Evolutionary conservation across 2,329 filamentous ascomycete genomes (phyloP).

Genomic region (Trichothecium roseum): DNA sequence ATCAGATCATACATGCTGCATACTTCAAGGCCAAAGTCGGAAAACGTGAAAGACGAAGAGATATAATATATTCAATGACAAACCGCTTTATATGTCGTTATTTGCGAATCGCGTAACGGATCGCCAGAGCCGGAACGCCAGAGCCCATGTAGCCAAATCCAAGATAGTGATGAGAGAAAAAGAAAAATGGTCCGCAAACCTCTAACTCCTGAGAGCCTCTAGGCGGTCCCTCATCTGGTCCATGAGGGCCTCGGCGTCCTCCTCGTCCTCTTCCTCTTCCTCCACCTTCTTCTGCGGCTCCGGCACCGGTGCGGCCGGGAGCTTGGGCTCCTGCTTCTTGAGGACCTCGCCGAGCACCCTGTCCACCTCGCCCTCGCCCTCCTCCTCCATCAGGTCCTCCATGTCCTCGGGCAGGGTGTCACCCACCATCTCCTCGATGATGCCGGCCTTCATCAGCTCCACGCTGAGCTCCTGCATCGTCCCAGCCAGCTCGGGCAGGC

Average conservation of each 20-base stretch:
- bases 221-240: conserved; percentile 88
- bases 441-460: conserved; percentile 87
- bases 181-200: too few relatives aligned
- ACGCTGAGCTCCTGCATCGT: conserved; percentile 83
- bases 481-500: conserved; percentile 72
- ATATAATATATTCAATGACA: neutral
- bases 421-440: conserved; percentile 95
- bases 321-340: conserved; percentile 58
- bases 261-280: conserved; percentile 57
- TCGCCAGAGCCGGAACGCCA: too few relatives aligned
- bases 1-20: too few relatives aligned
- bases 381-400: conserved; percentile 61
- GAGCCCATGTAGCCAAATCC: neutral
- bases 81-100: neutral
- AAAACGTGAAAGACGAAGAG: too few relatives aligned
- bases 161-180: too few relatives aligned
- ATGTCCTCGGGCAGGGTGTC: conserved; percentile 72
- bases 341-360: conserved; percentile 87
- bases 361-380: conserved; percentile 73
- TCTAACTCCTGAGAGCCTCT: conserved; percentile 78
- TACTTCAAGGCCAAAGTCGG: too few relatives aligned
- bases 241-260: conserved; percentile 82
- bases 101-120: too few relatives aligned
- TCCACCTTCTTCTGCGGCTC: conserved; percentile 43
- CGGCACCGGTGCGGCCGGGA: conserved; percentile 44